Conservation (phyloP, 2,329 filamentous ascomycete species). For the Sclerotinia trifoliorum region DNA sequence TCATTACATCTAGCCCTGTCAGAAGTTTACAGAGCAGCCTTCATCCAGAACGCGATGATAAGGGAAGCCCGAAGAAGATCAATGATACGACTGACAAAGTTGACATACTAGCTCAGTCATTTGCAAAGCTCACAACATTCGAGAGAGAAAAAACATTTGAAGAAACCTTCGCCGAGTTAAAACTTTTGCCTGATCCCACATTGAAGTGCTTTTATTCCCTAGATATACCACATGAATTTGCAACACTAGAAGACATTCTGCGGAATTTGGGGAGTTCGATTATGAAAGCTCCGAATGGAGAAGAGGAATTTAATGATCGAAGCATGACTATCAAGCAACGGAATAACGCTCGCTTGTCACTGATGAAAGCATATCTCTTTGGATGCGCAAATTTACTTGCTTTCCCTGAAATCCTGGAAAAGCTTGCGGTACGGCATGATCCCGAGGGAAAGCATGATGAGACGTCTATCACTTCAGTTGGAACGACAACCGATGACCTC, state of each 20-base stretch:
- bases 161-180: not conserved
- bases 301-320: not conserved
- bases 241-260: not conserved
- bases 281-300: not conserved
- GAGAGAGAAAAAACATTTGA: not conserved
- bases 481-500: fast-evolving
- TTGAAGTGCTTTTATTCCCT: not conserved
- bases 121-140: not conserved
- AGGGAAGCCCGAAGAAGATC: too few species aligned
- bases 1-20: too few species aligned
- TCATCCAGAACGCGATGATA: too few species aligned
- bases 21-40: too few species aligned
- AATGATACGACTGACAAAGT: too few species aligned
- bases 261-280: not conserved
- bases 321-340: not conserved
- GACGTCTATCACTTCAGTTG: not conserved
- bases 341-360: not conserved
- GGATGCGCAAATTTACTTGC: not conserved
- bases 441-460: fast-evolving
- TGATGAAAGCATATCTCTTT: not conserved
- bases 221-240: not conserved
- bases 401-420: not conserved
- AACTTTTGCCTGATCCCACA: not conserved
- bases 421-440: not conserved
- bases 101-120: too few species aligned